Evolutionary conservation across 1,284 basidiomycete species (phyloP), one percentile per base, ranked within the genome.

Genomic region (Cutaneotrichosporon cyanovorans): DNA sequence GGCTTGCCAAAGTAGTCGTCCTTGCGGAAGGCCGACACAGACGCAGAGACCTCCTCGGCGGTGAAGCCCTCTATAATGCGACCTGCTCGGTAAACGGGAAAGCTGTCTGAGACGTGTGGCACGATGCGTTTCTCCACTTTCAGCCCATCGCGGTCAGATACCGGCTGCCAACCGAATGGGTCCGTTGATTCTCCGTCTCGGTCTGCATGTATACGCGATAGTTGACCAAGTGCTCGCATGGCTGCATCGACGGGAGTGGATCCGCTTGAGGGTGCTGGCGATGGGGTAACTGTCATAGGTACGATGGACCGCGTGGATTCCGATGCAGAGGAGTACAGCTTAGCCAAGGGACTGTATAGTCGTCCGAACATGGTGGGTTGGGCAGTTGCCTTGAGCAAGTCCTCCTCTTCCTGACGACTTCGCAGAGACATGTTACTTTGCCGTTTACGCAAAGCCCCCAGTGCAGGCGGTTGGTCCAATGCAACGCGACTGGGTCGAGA

Each of bases 11-110:
- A 67, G 34, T 65, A 52, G 43, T 68, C 66, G 38, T 62, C 59
- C 32, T 58, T 56, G 7, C 59, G 56, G 10, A 62, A 48, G n/a
- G 82, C 80, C 19, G 81, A 79, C 47, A 85, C 82, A 6, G 79
- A 77, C 1, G 82, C 77, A 0, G 81, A 83, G 14, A 95, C 75
- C 62, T 98, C 93, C 60, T 96, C 93, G 0, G 92, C 92, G 0
- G 89, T 87, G 9, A 95, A 80, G 2, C 93, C 92, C 65, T 97
- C 86, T 39, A 98, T 84, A 51, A 98, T 88, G 68, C 90, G 87
- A 64, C 87, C 84, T 0, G 87, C 89, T 51, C 84, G 84, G 63
- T 92, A 85, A 4, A 97, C 82, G 0, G 88, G 86, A 38, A 95
- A 81, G 36, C 80, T 76, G 8, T 83, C 77, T 8, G 90, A 95